phyloP scores from a whole-genome alignment of 768 basidiomycete species.

The Clathrus columnatus region DNA sequence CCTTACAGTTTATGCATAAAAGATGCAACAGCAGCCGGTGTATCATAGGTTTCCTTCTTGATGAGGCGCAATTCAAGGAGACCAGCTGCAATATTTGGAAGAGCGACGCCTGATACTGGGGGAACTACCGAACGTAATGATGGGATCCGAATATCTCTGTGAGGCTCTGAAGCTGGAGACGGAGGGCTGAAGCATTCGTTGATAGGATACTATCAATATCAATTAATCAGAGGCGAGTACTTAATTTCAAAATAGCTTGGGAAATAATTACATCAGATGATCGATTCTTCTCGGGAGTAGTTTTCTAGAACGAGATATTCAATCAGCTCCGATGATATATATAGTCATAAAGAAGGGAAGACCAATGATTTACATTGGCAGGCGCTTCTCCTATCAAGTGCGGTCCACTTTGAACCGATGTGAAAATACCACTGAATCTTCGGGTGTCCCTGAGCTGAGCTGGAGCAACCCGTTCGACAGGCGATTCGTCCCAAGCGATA shows the following conservation, averaged over 20 bases:
- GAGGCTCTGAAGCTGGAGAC: conserved; percentile 5
- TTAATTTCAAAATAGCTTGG: neutral
- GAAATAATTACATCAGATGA: neutral
- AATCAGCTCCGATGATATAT: neutral
- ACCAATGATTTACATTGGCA: neutral
- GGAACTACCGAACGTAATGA: conserved; percentile 12
- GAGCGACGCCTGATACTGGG: conserved; percentile 15
- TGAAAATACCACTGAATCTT: neutral
- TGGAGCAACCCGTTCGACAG: neutral
- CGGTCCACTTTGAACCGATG: neutral
- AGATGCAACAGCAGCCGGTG: conserved; percentile 1
- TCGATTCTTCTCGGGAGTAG: neutral
- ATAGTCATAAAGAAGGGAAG: neutral
- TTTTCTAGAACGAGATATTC: neutral
- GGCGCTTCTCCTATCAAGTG: conserved; percentile 9
- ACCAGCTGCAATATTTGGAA: neutral
- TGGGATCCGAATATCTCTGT: neutral
- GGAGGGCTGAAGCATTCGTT: neutral
- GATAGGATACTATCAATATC: neutral
- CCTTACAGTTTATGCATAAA: conserved; percentile 7
- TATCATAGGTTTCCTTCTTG: conserved; percentile 2
- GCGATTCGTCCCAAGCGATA: conserved; percentile 1
- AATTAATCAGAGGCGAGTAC: too few relatives aligned
- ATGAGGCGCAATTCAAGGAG: conserved; percentile 3
- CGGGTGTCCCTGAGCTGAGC: neutral